Evolutionary conservation across 2,329 filamentous ascomycete genomes (phyloP), one percentile per base, ranked within the genome.

Genomic region (Sporothrix luriei): DNA sequence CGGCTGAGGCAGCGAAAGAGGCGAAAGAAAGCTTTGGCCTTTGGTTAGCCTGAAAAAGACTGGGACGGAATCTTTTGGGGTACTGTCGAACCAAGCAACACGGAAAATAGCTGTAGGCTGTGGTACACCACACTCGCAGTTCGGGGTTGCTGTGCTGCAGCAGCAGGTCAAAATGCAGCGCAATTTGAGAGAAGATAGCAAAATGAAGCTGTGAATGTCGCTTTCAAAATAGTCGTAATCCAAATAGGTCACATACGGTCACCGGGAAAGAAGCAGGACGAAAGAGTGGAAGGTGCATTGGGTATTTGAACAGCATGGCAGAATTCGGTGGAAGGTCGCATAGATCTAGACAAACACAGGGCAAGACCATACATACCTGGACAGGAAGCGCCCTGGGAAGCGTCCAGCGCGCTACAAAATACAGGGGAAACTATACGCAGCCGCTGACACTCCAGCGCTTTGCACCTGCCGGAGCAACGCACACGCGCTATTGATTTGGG

Each of bases 1-100:
- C 69, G 69, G 69, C 69, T 70, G 69, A 61, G 59, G 66, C 59
- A 54, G 46, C 13, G 54, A 51, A 61, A 33, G 55, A 65, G 57
- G 65, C 43, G 49, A 54, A 59, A 52, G 48, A 59, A 54, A 66
- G 66, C 69, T 70, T 68, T 68, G 57, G 49, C 29, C 52, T 65
- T 65, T 49, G 49, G 62, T 66, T 69, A 70, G 54, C 55, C 67
- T 40, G 67, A 62, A 68, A 62, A 62, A 40, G 40, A 40, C 29
- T 43, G 43, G 57, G 54, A 54, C 67, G 54, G 55, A 26, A 29
- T 10, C 40, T 61, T 48, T 49, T 29, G 19, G 19, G 29, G 24
- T 57, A 52, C 52, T 68, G 66, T 21, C 40, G 52, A 59, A 68
- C 52, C 66, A 11, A 13, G 66, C 66, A 59, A 59, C 52, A 24